Percentiles rank a stretch among this genome's conserved stretches.
These are phyloP conservation scores for Fusarium staphyleae DNA, from an alignment of 2,329 filamentous ascomycete species.

Conservation along the genomic window DNA sequence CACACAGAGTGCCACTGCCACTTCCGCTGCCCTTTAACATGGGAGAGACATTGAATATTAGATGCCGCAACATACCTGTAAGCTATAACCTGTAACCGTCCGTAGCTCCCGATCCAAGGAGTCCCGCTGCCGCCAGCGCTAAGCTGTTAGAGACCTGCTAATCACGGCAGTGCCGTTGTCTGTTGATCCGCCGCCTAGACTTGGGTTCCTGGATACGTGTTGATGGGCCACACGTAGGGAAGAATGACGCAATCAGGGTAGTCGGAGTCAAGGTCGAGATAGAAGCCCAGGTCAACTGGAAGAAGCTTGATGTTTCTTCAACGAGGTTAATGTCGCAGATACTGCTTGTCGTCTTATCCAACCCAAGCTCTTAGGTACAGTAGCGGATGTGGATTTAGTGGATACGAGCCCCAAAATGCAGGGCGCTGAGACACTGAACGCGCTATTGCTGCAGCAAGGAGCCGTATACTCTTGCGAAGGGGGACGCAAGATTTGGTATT, in stretches of 20 bases:
- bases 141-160: slow-evolving; percentile 35
- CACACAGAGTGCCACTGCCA: slow-evolving; percentile 12
- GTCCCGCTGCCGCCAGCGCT: slow-evolving; percentile 39
- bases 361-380: not conserved
- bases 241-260: slow-evolving; percentile 26
- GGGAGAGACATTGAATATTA: slow-evolving; percentile 39
- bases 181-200: slow-evolving; percentile 34
- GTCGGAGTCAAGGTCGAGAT: not conserved
- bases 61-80: slow-evolving; percentile 35
- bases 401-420: slow-evolving; percentile 8
- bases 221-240: slow-evolving; percentile 14
- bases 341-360: not conserved
- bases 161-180: slow-evolving; percentile 42
- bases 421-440: slow-evolving; percentile 29
- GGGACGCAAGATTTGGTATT: slow-evolving; percentile 12
- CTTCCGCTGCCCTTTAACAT: slow-evolving; percentile 25
- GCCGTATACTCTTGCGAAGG: slow-evolving; percentile 21
- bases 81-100: slow-evolving; percentile 29
- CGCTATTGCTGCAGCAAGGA: slow-evolving; percentile 20
- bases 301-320: not conserved
- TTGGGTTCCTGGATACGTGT: slow-evolving; percentile 25
- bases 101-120: slow-evolving; percentile 40
- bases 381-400: slow-evolving; percentile 7
- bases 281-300: not conserved
- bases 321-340: not conserved